Conservation (phyloP, 2,329 filamentous ascomycete species). For the Diaporthe sp. region DNA sequence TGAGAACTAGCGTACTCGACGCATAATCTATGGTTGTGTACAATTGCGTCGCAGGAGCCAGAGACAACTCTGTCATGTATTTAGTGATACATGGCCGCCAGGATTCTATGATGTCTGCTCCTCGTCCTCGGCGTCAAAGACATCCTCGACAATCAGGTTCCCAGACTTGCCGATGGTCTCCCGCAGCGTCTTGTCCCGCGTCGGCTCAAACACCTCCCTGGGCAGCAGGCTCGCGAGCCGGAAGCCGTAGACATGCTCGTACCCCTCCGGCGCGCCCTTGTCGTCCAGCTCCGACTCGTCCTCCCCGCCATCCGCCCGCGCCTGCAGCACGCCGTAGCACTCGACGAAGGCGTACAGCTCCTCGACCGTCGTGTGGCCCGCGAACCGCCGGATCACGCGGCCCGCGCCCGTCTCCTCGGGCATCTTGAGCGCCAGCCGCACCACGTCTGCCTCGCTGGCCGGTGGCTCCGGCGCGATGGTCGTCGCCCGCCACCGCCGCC, state of each 20-base stretch:
- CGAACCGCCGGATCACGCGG: conserved; percentile 82
- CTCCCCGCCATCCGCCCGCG: conserved; percentile 43
- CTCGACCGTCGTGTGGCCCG: conserved; percentile 77
- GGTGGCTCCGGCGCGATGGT: conserved; percentile 77
- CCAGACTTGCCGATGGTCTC: conserved; percentile 84
- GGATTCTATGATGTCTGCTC: not conserved
- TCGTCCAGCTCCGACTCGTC: conserved; percentile 47
- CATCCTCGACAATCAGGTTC: conserved; percentile 87
- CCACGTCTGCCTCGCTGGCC: conserved; percentile 72
- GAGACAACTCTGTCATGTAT: not conserved
- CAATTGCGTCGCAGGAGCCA: conserved; percentile 1
- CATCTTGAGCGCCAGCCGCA: conserved; percentile 78
- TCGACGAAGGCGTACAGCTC: conserved; percentile 97
- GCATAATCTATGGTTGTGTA: conserved; percentile 1
- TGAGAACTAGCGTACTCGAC: not conserved
- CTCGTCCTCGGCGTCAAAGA: conserved; percentile 44
- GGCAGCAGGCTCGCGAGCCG: conserved; percentile 88
- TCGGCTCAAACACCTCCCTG: conserved; percentile 81
- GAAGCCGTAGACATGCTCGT: conserved; percentile 88
- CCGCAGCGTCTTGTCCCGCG: conserved; percentile 73
- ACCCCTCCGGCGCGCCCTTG: conserved; percentile 71
- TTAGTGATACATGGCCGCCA: not conserved
- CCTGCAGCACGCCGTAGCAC: conserved; percentile 78
- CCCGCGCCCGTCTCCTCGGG: conserved; percentile 72
- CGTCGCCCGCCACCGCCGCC: conserved; percentile 83